Percentiles rank a stretch among this genome's conserved stretches.
Conservation (phyloP, 176 grass and related monocot species). For the Aegilops bicornis region DNA sequence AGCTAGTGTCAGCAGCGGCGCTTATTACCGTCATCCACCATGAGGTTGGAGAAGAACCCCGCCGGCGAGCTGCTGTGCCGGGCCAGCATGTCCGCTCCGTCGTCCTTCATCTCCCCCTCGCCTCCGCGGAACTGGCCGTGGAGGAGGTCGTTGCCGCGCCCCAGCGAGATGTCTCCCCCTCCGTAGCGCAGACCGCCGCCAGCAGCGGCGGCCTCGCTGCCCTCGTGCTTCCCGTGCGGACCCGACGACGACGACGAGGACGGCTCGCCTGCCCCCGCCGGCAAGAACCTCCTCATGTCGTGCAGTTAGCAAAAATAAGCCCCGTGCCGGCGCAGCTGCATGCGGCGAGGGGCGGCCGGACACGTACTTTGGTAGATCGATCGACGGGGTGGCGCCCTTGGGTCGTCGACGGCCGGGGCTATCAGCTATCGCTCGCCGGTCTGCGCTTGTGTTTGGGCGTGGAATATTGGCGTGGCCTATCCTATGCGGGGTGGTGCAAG, state of each 20-base stretch:
- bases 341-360: neutral
- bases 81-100: slow-evolving; percentile 46
- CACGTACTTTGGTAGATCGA: neutral
- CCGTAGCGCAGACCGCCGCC: slow-evolving; percentile 23
- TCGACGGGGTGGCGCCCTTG: neutral
- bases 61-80: slow-evolving; percentile 83
- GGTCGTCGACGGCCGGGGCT: neutral
- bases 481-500: neutral
- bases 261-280: slow-evolving; percentile 31
- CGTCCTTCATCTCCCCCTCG: slow-evolving; percentile 17
- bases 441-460: slow-evolving; percentile 2
- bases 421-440: neutral
- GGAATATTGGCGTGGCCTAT: neutral
- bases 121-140: neutral
- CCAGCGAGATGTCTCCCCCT: slow-evolving; percentile 38
- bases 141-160: neutral
- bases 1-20: neutral
- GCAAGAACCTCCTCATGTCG: slow-evolving; percentile 55
- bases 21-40: slow-evolving; percentile 54
- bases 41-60: slow-evolving; percentile 82
- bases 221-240: slow-evolving; percentile 10
- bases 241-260: slow-evolving; percentile 48
- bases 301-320: neutral
- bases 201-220: neutral
- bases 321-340: neutral